phyloP scores from a whole-genome alignment of 305 asterid genomes.

The Ajuga reptans region DNA sequence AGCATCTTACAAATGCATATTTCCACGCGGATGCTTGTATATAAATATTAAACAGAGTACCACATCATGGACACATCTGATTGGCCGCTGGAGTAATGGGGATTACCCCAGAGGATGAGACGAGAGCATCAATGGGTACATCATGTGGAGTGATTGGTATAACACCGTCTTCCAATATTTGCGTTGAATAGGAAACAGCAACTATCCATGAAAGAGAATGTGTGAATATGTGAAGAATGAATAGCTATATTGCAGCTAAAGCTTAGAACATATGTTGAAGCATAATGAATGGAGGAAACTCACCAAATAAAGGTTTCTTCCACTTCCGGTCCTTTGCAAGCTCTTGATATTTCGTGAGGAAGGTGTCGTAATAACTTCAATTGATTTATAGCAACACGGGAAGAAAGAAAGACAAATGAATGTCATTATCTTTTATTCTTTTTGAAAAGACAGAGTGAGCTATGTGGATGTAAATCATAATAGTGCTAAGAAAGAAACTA shows the following conservation, averaged over 20 bases:
- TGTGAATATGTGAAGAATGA: background rate
- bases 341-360: slow-evolving; percentile 55
- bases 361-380: slow-evolving; percentile 64
- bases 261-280: background rate
- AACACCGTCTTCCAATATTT: slow-evolving; percentile 63
- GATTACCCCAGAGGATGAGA: slow-evolving; percentile 63
- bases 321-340: slow-evolving; percentile 58
- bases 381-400: slow-evolving; percentile 16
- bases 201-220: slow-evolving; percentile 34
- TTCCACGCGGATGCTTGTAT: background rate
- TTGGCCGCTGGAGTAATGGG: slow-evolving; percentile 49
- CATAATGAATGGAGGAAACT: slow-evolving; percentile 5
- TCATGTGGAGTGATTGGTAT: slow-evolving; percentile 75
- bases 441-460: background rate
- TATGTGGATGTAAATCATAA: background rate
- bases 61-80: slow-evolving; percentile 18
- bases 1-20: background rate
- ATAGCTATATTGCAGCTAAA: background rate
- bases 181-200: slow-evolving; percentile 72
- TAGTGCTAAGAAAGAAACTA: background rate
- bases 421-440: background rate
- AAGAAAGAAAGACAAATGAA: background rate
- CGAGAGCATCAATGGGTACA: slow-evolving; percentile 65
- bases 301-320: slow-evolving; percentile 72
- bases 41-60: background rate